phyloP scores from a whole-genome alignment of 2,329 filamentous ascomycete species.

The Hypomyces perniciosus region DNA sequence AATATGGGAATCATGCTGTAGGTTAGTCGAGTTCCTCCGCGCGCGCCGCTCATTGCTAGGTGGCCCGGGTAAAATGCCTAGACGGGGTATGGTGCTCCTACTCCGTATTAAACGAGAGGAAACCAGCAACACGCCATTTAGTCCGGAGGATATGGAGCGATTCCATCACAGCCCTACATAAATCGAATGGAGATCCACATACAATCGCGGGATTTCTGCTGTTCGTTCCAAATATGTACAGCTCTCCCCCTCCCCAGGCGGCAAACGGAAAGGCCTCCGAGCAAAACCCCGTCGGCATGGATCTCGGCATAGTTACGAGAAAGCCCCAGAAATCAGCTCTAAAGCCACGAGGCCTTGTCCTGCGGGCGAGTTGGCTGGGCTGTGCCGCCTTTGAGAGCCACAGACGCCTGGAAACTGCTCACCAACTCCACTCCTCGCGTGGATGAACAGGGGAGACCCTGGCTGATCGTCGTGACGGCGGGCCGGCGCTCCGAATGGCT shows the following conservation, averaged over 20 bases:
- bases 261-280: too few species aligned
- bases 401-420: neutral
- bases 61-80: neutral
- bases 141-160: too few species aligned
- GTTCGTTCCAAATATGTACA: too few species aligned
- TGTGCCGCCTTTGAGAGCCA: neutral
- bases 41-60: neutral
- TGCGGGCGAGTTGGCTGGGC: neutral
- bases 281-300: neutral
- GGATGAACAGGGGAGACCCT: slow-evolving; percentile 12
- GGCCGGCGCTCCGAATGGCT: slow-evolving; percentile 6
- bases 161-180: too few species aligned
- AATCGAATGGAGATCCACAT: too few species aligned
- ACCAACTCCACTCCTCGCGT: slow-evolving; percentile 12
- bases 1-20: neutral
- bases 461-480: slow-evolving; percentile 10
- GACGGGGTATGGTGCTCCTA: neutral
- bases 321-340: neutral
- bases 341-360: neutral
- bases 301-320: neutral
- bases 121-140: too few species aligned
- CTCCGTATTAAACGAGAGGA: too few species aligned
- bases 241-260: too few species aligned
- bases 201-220: too few species aligned
- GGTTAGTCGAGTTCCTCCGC: neutral